phyloP scores from a whole-genome alignment of 768 basidiomycete genomes.

The Pisolithus sp. region DNA sequence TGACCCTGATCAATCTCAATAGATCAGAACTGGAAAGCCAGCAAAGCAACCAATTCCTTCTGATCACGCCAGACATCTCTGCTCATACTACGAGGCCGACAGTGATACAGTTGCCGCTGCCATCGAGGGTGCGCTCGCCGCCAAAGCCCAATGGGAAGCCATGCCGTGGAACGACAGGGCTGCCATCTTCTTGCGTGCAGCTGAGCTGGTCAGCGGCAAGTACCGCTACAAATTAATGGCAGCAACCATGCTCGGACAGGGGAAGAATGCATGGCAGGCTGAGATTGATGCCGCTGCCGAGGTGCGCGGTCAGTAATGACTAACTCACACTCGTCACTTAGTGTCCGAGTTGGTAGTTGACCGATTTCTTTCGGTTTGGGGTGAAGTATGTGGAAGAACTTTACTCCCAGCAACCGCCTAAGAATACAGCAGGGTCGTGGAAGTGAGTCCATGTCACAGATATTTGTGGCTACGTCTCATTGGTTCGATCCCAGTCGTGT shows the following conservation, averaged over 20 bases:
- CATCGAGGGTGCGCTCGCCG: constrained; percentile 81
- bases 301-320: constrained; percentile 38
- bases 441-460: constrained; percentile 58
- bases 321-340: not conserved
- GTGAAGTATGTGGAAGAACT: constrained; percentile 96
- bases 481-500: constrained; percentile 54
- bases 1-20: constrained; percentile 1
- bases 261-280: constrained; percentile 99
- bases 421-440: constrained; percentile 85
- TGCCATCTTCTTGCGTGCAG: constrained; percentile 97
- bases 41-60: constrained; percentile 81
- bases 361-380: constrained; percentile 94
- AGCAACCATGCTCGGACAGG: constrained; percentile 96
- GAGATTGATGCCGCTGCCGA: constrained; percentile 99
- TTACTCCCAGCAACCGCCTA: constrained; percentile 83
- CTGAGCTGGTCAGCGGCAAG: constrained; percentile 92
- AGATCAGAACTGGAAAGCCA: constrained; percentile 78
- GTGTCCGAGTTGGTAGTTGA: constrained; percentile 40
- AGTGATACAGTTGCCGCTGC: constrained; percentile 66
- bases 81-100: constrained; percentile 86
- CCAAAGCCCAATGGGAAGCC: constrained; percentile 85
- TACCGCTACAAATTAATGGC: constrained; percentile 94
- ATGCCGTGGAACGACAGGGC: constrained; percentile 97
- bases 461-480: not conserved
- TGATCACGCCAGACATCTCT: constrained; percentile 76